Conservation (phyloP, 2,329 filamentous ascomycete genomes). For the Colletotrichum nymphaeae region DNA sequence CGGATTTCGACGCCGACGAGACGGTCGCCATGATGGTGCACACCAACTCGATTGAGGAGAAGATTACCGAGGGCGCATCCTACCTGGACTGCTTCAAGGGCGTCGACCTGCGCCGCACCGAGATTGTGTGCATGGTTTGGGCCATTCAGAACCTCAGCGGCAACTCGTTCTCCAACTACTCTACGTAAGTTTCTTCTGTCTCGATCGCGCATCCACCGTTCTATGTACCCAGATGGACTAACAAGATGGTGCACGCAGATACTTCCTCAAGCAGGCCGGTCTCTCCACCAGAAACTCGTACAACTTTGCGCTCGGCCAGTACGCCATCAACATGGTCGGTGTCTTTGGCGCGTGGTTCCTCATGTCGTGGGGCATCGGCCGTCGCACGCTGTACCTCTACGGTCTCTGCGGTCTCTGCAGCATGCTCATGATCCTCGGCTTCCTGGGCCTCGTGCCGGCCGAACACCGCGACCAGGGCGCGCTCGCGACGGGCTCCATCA, state of each 20-base stretch:
- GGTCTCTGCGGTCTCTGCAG: constrained; percentile 78
- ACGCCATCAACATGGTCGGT: constrained; percentile 80
- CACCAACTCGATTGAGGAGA: constrained; percentile 83
- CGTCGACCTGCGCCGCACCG: constrained; percentile 80
- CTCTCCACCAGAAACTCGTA: constrained; percentile 64
- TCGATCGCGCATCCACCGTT: background rate
- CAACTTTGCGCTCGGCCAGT: constrained; percentile 72
- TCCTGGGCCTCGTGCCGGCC: constrained; percentile 79
- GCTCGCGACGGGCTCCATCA: constrained; percentile 85
- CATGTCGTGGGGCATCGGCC: constrained; percentile 80
- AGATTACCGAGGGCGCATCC: constrained; percentile 77
- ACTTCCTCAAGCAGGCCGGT: constrained; percentile 71
- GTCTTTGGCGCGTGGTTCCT: constrained; percentile 86
- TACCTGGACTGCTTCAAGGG: constrained; percentile 90
- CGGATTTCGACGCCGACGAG: constrained; percentile 83
- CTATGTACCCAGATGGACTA: background rate
- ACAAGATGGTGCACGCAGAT: constrained; percentile 45
- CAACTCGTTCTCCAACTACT: constrained; percentile 74
- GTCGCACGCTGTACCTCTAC: constrained; percentile 80
- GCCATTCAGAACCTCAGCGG: constrained; percentile 73
- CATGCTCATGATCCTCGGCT: constrained; percentile 87
- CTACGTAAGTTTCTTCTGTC: constrained; percentile 56
- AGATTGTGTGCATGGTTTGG: constrained; percentile 73
- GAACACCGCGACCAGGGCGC: constrained; percentile 69
- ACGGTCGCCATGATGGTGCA: constrained; percentile 94